Base-by-base conservation (phyloP, 2,329 filamentous ascomycete genomes). In the Ceratocystis papillata region DNA sequence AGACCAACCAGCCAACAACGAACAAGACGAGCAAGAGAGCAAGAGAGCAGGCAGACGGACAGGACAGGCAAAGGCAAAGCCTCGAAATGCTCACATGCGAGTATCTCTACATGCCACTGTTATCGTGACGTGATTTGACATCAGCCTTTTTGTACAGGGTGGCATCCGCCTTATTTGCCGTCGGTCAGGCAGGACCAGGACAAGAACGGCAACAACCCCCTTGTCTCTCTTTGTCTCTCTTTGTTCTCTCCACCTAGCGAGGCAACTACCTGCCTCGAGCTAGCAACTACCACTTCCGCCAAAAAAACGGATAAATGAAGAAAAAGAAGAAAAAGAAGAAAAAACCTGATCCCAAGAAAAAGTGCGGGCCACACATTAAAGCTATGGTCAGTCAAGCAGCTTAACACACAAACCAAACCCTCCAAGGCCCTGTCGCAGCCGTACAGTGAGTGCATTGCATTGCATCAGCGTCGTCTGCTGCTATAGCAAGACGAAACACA, bases 331-430 rank as follows among this genome's bases (percentile, higher is more conserved):
- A 50, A 48, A n/a, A 20, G 3, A 48, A 48, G n/a, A n/a, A 48
- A 30, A 55, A 55, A 8, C 25, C 53, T 30, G 28, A 33, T 30
- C 17, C 53, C 17, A n/a, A 41, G 37, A 41, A 41, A 41, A 41
- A 41, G 30, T 17, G 30, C 53, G 33, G 53, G 28, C 53, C 53
- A 33, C 53, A 57, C 53, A 33, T 33, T 57, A 30, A 57, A 57
- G 22, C 53, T 57, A 28, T 57, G 53, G 12, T 41, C 37, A 41
- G 33, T 10, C 25, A 15, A 28, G 53, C 53, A 57, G 53, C 53
- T 57, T 2, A 57, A 17, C 53, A 28, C 4, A 12, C n/a, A 20
- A 25, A n/a, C 25, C 17, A n/a, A 28, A 25, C 25, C 10, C 30
- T 6, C 30, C 15, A 33, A 25, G 25, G 25, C 53, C 53, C 53